Evolutionary conservation across 2,329 filamentous ascomycete species (phyloP).

Genomic region (Trichoderma guizhouense): DNA sequence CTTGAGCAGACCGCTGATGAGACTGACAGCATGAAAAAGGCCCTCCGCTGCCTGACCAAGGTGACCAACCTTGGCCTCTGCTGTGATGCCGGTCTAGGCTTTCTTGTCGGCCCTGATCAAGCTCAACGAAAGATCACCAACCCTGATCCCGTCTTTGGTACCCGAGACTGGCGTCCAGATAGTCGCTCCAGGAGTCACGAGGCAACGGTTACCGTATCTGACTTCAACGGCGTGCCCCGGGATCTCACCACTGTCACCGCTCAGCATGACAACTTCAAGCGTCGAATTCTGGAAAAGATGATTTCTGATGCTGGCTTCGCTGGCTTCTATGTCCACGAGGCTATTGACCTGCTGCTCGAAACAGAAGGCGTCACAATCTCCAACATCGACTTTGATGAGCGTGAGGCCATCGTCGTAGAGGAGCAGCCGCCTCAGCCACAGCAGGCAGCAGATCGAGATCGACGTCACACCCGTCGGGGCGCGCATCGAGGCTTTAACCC

Average conservation of each 20-base stretch:
- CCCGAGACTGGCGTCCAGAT: conserved; percentile 26
- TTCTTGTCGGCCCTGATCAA: conserved; percentile 60
- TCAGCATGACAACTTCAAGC: conserved; percentile 30
- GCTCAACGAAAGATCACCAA: conserved; percentile 43
- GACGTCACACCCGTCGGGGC: background rate
- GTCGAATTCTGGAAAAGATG: conserved; percentile 36
- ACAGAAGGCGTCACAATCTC: conserved; percentile 33
- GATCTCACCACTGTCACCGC: conserved; percentile 25
- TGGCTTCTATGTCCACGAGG: conserved; percentile 31
- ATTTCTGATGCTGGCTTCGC: conserved; percentile 36
- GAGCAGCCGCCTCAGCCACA: background rate
- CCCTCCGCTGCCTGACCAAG: conserved; percentile 53
- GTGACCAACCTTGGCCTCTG: conserved; percentile 64
- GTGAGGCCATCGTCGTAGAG: conserved; percentile 7
- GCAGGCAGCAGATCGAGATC: background rate
- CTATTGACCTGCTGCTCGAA: conserved; percentile 34
- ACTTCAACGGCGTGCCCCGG: conserved; percentile 26
- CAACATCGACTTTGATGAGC: conserved; percentile 35
- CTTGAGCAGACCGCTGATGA: conserved; percentile 64
- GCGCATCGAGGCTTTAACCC: background rate
- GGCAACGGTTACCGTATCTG: conserved; percentile 25
- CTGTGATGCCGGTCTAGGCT: conserved; percentile 65
- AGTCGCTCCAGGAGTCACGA: conserved; percentile 18
- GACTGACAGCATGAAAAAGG: conserved; percentile 56
- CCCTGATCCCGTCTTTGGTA: conserved; percentile 36